Evolutionary conservation across 306 rosid genomes (phyloP).

Genomic region (Prunus salicina): DNA sequence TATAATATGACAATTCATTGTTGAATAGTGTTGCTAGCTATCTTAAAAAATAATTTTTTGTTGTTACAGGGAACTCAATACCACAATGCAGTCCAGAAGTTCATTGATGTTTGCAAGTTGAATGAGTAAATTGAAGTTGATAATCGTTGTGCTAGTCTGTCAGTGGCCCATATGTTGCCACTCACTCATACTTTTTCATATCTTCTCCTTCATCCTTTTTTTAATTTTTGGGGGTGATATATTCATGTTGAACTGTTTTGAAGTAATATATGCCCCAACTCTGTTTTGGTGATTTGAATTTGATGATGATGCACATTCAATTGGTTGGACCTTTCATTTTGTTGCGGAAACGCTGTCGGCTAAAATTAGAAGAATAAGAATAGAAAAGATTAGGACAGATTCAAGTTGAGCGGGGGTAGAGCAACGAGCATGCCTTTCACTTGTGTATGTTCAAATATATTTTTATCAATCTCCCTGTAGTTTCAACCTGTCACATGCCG

Average conservation of each 20-base stretch:
- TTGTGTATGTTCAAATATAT: neutral
- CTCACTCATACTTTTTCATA: constrained; percentile 15
- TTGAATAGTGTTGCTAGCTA: constrained; percentile 19
- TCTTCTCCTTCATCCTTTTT: constrained; percentile 21
- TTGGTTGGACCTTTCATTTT: constrained; percentile 35
- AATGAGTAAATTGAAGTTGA: constrained; percentile 42
- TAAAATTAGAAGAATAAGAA: constrained; percentile 20
- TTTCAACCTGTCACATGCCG: neutral
- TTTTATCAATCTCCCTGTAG: neutral
- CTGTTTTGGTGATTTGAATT: constrained; percentile 8
- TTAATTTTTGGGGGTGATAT: neutral
- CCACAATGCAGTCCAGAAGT: constrained; percentile 66
- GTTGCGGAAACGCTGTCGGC: constrained; percentile 42
- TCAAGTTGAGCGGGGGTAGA: constrained; percentile 1
- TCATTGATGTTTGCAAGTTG: constrained; percentile 72
- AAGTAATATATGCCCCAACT: constrained; percentile 34
- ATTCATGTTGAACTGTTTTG: constrained; percentile 10
- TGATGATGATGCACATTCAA: constrained; percentile 16
- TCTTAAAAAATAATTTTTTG: constrained; percentile 8
- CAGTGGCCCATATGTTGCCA: constrained; percentile 27
- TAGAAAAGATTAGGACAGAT: neutral
- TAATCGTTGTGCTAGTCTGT: constrained; percentile 22
- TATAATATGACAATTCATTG: constrained; percentile 4
- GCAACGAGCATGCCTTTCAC: neutral
- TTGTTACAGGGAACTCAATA: constrained; percentile 61